phyloP scores from a whole-genome alignment of 805 yeast species.

The Zygoascus flipseniorum region DNA sequence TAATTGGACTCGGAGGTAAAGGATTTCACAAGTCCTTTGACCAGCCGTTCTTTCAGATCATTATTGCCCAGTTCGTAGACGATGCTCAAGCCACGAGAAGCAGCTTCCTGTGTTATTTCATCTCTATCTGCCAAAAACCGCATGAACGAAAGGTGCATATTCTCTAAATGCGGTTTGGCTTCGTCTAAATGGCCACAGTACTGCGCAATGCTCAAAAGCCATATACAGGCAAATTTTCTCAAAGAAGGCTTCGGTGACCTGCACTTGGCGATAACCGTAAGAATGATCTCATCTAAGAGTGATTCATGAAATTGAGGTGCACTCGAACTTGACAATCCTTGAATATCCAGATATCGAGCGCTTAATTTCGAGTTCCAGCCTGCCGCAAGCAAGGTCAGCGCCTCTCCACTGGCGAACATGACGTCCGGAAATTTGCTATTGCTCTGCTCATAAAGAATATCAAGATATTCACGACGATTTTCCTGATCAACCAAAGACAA shows the following conservation, averaged over 20 bases:
- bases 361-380: slow-evolving; percentile 68
- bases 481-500: slow-evolving; percentile 36
- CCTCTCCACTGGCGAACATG: slow-evolving; percentile 76
- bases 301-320: slow-evolving; percentile 4
- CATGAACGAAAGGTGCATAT: slow-evolving; percentile 69
- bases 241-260: slow-evolving; percentile 62
- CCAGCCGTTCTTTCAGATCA: slow-evolving; percentile 61
- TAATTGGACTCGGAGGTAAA: slow-evolving; percentile 61
- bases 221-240: slow-evolving; percentile 70
- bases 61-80: slow-evolving; percentile 69
- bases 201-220: slow-evolving; percentile 76
- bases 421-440: slow-evolving; percentile 65
- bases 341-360: slow-evolving; percentile 46
- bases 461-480: slow-evolving; percentile 29
- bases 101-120: slow-evolving; percentile 85
- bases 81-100: slow-evolving; percentile 78
- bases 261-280: slow-evolving; percentile 44
- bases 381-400: slow-evolving; percentile 57
- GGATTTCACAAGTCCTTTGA: slow-evolving; percentile 62
- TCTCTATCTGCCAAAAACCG: slow-evolving; percentile 71
- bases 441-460: slow-evolving; percentile 47
- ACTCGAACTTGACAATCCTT: slow-evolving; percentile 22
- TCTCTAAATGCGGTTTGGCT: slow-evolving; percentile 38
- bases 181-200: slow-evolving; percentile 47
- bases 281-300: slow-evolving; percentile 32